Evolutionary conservation across 306 rosid species (phyloP).

Genomic region (Gynostemma pentaphyllum): DNA sequence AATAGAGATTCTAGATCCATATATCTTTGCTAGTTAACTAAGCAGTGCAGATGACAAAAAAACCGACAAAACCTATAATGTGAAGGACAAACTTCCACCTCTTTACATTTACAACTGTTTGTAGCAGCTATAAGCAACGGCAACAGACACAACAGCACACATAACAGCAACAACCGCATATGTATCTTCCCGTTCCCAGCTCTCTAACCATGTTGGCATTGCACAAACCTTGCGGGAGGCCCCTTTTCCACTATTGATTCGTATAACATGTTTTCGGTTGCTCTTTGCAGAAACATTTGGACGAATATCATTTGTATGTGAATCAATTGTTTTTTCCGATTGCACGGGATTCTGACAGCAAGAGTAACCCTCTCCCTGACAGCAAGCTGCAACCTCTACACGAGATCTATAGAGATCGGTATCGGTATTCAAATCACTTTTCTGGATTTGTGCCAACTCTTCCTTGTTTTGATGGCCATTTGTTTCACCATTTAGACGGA

Average conservation of each 20-base stretch:
- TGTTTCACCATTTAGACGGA: constrained; percentile 29
- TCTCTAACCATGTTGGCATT: constrained; percentile 64
- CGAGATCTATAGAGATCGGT: constrained; percentile 12
- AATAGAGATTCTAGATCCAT: not conserved
- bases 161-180: constrained; percentile 69
- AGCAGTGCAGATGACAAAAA: not conserved
- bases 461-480: constrained; percentile 14
- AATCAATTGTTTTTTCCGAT: constrained; percentile 19
- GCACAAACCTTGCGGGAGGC: constrained; percentile 39
- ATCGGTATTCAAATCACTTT: constrained; percentile 9
- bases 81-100: not conserved
- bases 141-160: constrained; percentile 76
- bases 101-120: constrained; percentile 26
- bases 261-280: constrained; percentile 23
- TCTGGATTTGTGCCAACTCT: constrained; percentile 17
- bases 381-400: constrained; percentile 32
- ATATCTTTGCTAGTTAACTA: not conserved
- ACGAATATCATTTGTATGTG: constrained; percentile 27
- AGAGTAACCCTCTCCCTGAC: constrained; percentile 41
- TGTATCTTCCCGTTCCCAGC: constrained; percentile 90
- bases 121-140: constrained; percentile 75
- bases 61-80: not conserved
- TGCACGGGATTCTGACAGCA: constrained; percentile 37
- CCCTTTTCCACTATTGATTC: constrained; percentile 41
- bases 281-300: constrained; percentile 28